Evolutionary conservation across 1,284 basidiomycete species (phyloP).

Genomic region (Rhizoctonia solani): DNA sequence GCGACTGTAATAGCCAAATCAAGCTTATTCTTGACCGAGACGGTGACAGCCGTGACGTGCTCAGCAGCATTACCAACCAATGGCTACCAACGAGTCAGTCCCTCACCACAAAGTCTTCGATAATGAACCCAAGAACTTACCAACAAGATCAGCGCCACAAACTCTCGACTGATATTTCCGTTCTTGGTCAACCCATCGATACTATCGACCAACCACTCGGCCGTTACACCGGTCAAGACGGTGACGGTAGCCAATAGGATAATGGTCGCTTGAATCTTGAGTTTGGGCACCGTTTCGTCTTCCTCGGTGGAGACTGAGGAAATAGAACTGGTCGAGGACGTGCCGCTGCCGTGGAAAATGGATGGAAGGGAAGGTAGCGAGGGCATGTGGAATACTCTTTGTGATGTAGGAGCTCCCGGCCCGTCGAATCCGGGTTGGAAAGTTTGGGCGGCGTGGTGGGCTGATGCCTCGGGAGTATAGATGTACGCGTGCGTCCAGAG

Average conservation of each 20-base stretch:
- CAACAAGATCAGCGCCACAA: slow-evolving; percentile 42
- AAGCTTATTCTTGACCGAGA: slow-evolving; percentile 72
- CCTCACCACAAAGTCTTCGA: background rate
- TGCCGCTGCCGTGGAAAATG: slow-evolving; percentile 38
- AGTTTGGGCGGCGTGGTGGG: slow-evolving; percentile 36
- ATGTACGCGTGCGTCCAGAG: slow-evolving; percentile 48
- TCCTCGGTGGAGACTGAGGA: slow-evolving; percentile 45
- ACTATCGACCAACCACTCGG: slow-evolving; percentile 83
- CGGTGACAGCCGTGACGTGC: slow-evolving; percentile 85
- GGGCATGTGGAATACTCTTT: slow-evolving; percentile 43
- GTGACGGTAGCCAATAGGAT: slow-evolving; percentile 50
- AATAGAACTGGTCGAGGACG: slow-evolving; percentile 40
- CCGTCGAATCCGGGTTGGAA: slow-evolving; percentile 41
- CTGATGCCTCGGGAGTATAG: slow-evolving; percentile 34
- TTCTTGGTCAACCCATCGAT: slow-evolving; percentile 66
- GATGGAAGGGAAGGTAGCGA: slow-evolving; percentile 38
- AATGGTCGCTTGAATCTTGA: slow-evolving; percentile 53
- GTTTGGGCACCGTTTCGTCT: slow-evolving; percentile 51
- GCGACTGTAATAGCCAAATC: slow-evolving; percentile 52
- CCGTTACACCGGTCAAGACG: slow-evolving; percentile 63
- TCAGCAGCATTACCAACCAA: slow-evolving; percentile 85
- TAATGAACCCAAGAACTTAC: slow-evolving; percentile 37
- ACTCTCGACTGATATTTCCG: slow-evolving; percentile 46
- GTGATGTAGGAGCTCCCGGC: slow-evolving; percentile 42
- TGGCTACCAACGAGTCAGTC: background rate